Evolutionary conservation across 164 flowering plant species (phyloP), one percentile per base, ranked within the genome.

Genomic region (Aristolochia contorta): DNA sequence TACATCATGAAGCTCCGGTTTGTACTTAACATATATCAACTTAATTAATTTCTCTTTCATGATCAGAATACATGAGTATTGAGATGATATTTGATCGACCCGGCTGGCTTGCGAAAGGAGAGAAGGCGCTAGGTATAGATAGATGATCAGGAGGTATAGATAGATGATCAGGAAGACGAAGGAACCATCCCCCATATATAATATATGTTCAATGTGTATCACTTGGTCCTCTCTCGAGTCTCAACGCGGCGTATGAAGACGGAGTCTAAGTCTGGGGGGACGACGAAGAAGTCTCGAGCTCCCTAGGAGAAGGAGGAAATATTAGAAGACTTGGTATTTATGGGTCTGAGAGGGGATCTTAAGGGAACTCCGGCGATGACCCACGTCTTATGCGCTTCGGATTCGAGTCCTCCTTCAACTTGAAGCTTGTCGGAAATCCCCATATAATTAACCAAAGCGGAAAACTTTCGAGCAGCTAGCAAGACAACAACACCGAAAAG

Each of bases 201-300:
- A n/a, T n/a, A n/a, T n/a, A n/a, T n/a, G n/a, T n/a, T n/a, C n/a
- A n/a, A n/a, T n/a, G n/a, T n/a, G n/a, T n/a, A n/a, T n/a, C 65
- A 80, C 32, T 74, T 75, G 9, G 82, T 78, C 37, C 78, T 78
- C 72, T 81, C 80, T n/a, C n/a, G n/a, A n/a, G n/a, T n/a, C n/a
- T 81, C 80, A 41, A 76, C 74, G 68, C 65, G 84, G 64, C 68
- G 70, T 15, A 74, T 77, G 54, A 86, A 89, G 0, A 86, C 82
- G 12, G 84, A 60, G 46, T 89, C 94, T 77, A 89, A 72, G 63
- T 89, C 91, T 0, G 91, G 89, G 0, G 89, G 86, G 51, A 63
- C 71, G 45, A 89, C 70, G 45, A 89, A 89, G 72, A 83, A 84
- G 79, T 89, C 93, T 54, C 79, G 71, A 47, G 30, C 82, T 3